Percentiles rank a stretch among this genome's conserved stretches.
phyloP scores from a whole-genome alignment of 2,329 filamentous ascomycete genomes.

The Mycocentrospora acerina region DNA sequence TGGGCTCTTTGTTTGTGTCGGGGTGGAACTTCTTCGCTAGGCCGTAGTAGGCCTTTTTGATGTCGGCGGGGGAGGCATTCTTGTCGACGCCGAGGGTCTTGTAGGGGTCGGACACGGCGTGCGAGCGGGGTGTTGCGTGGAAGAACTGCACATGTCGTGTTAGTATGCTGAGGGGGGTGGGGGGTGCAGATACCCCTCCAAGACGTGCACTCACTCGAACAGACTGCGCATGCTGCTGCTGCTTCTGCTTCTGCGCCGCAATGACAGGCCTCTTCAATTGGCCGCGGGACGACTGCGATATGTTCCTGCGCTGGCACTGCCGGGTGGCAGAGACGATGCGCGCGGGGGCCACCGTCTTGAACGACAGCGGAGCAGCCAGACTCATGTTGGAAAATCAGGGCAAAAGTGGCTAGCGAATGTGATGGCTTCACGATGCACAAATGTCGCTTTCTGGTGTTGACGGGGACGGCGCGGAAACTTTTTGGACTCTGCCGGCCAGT shows the following conservation, averaged over 20 bases:
- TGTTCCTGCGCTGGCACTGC: slow-evolving; percentile 33
- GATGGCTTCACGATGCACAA: slow-evolving; percentile 9
- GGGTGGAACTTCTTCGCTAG: slow-evolving; percentile 97
- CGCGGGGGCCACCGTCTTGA: slow-evolving; percentile 34
- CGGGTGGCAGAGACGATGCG: slow-evolving; percentile 35
- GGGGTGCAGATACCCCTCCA: background rate
- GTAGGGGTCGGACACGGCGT: slow-evolving; percentile 77
- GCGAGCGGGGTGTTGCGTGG: slow-evolving; percentile 56
- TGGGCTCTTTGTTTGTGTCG: slow-evolving; percentile 93
- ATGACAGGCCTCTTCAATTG: slow-evolving; percentile 29
- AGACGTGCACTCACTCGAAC: slow-evolving; percentile 29
- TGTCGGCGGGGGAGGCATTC: slow-evolving; percentile 77
- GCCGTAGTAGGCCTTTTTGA: slow-evolving; percentile 98
- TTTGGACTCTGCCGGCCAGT: slow-evolving; percentile 3
- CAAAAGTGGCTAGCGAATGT: slow-evolving; percentile 13
- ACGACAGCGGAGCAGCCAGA: slow-evolving; percentile 35
- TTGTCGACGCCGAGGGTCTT: slow-evolving; percentile 81
- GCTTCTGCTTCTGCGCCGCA: slow-evolving; percentile 15
- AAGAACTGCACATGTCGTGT: slow-evolving; percentile 31
- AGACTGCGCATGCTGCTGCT: slow-evolving; percentile 23
- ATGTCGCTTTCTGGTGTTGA: slow-evolving; percentile 5
- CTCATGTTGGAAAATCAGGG: slow-evolving; percentile 29
- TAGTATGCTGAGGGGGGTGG: slow-evolving; percentile 7
- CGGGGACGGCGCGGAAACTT: slow-evolving; percentile 9
- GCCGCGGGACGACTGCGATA: slow-evolving; percentile 29